These are phyloP conservation scores for Zanthoxylum bungeanum DNA, from an alignment of 345 rosid species.

Conservation along the genomic window DNA sequence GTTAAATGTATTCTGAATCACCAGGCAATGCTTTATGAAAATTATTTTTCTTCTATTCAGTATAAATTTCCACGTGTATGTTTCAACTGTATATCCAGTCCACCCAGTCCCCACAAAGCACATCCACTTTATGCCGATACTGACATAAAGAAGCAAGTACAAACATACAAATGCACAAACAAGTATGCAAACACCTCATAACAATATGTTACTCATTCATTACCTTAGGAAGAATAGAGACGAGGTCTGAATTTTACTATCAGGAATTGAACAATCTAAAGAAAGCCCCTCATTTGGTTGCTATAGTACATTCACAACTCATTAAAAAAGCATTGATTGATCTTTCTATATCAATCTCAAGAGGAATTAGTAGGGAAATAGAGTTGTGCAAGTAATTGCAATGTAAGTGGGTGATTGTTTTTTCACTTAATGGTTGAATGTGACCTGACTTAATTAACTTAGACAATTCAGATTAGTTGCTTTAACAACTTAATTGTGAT, in stretches of 20 bases:
- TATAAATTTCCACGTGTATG: neutral
- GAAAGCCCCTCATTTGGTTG: neutral
- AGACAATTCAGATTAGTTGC: neutral
- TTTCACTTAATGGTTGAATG: neutral
- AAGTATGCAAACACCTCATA: neutral
- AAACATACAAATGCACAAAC: neutral
- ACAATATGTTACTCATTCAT: neutral
- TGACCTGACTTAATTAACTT: neutral
- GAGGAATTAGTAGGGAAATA: neutral
- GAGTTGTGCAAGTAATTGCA: neutral
- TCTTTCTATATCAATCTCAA: neutral
- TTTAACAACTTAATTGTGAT: neutral
- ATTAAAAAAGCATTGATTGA: neutral
- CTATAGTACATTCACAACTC: neutral
- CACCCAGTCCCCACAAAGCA: neutral
- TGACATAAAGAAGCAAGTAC: neutral
- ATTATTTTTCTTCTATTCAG: neutral
- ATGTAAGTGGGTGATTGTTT: neutral
- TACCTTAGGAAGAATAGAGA: neutral
- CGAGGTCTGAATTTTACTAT: neutral
- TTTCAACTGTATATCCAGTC: neutral
- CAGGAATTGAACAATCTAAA: neutral
- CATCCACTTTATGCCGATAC: neutral
- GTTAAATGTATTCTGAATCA: slow-evolving; percentile 10
- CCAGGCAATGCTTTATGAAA: neutral